Conservation (phyloP, 805 yeast species). For the Saccharomycopsis sp. region DNA sequence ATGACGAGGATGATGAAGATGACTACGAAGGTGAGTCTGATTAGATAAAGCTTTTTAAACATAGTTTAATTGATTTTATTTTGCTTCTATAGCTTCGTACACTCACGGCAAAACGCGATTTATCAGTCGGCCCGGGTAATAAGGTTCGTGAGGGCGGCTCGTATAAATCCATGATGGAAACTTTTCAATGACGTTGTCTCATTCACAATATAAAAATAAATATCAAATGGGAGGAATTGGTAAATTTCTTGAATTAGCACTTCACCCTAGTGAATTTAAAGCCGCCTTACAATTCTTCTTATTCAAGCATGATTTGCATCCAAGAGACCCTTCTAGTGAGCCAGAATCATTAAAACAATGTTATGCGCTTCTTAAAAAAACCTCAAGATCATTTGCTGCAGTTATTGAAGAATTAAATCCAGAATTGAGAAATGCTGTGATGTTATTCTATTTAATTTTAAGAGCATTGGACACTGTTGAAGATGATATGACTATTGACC, state of each 20-base stretch:
- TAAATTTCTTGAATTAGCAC: slow-evolving; percentile 47
- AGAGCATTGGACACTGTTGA: slow-evolving; percentile 94
- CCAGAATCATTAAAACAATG: slow-evolving; percentile 50
- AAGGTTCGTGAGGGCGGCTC: no score
- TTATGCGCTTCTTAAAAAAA: slow-evolving; percentile 53
- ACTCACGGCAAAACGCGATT: no score
- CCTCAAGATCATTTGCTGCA: slow-evolving; percentile 92
- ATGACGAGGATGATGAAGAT: slow-evolving; percentile 7
- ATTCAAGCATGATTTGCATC: slow-evolving; percentile 49
- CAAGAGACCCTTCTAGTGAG: slow-evolving; percentile 36
- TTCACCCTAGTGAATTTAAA: slow-evolving; percentile 66
- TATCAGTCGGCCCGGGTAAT: no score
- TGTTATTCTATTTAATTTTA: slow-evolving; percentile 77
- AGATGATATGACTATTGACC: slow-evolving; percentile 86
- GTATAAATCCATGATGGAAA: no score
- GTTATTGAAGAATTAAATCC: slow-evolving; percentile 90
- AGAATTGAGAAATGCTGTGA: slow-evolving; percentile 71
- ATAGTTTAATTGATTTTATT: no score
- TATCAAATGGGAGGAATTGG: slow-evolving; percentile 38
- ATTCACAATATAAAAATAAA: slow-evolving; percentile 4
- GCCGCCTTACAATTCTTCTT: slow-evolving; percentile 58
- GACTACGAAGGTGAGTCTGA: no score
- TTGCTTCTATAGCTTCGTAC: no score
- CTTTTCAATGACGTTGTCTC: background rate
- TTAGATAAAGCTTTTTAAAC: no score